Evolutionary conservation across 768 basidiomycete species (phyloP), one percentile per base, ranked within the genome.

Genomic region (Leucocoprinus birnbaumii): DNA sequence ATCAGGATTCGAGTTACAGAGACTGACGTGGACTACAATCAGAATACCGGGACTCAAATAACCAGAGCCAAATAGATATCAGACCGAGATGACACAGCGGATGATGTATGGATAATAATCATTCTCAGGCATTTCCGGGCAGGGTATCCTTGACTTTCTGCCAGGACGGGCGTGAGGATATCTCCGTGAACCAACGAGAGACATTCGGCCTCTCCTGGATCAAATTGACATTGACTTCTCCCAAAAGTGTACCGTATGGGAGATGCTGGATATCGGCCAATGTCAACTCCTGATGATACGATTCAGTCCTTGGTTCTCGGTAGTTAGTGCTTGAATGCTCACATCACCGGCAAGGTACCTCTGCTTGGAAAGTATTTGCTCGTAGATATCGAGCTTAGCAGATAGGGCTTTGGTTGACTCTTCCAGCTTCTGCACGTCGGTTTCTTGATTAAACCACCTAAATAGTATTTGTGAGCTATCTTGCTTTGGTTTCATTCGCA

Each of bases 301-400:
- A 48, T 31, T 48, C 47, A 35, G 13, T 10, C 31, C n/a, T n/a
- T n/a, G n/a, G n/a, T n/a, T n/a, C n/a, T n/a, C n/a, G n/a, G n/a
- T n/a, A n/a, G n/a, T n/a, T n/a, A n/a, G n/a, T n/a, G n/a, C n/a
- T n/a, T 26, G 21, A 35, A 16, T 40, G 19, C 27, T 25, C 53
- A 66, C 77, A 49, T 80, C 70, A 5, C 79, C 79, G 4, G 72
- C 73, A 41, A 80, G 62, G 58, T 79, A 81, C 49, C 67, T 69
- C 57, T 72, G 71, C 61, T 76, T 80, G 18, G 68, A 61, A 26
- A 83, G 67, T 43, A 82, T 73, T 14, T 61, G 55, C 50, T 82
- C 80, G 63, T 80, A 82, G 1, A 64, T 76, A 22, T 71, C 68
- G 14, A 82, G 67, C 55, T 70, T 74, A 0, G 56, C 63, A 37